Base-by-base conservation (phyloP, 768 basidiomycete species). In the Baorangia bicolor region DNA sequence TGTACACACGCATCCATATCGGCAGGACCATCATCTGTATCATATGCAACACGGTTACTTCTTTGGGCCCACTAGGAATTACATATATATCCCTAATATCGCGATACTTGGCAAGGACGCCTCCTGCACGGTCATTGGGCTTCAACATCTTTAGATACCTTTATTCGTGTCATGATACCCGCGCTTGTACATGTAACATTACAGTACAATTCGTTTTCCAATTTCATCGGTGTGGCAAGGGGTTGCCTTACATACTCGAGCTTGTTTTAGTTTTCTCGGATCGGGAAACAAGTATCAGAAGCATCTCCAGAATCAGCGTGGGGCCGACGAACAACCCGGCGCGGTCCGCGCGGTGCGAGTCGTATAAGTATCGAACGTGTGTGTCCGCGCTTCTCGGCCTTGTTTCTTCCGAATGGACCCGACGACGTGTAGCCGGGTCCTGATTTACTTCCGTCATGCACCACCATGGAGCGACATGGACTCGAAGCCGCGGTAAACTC, bases 1-100 rank as follows among this genome's bases (percentile, higher is more conserved):
- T 68, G 66, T 68, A 66, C 46, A 51, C 63, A 56, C n/a, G 65
- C 65, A 65, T 67, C 53, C 28, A 31, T 35, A 30, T 55, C 33
- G 62, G 65, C 62, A 12, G 62, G 54, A 67, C 59, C 40, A 48
- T n/a, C 35, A 27, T 31, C 35, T 20, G 20, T 51, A 56, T 39
- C 35, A 20, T 47, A 49, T 63, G 39, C 23, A 27, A 27, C 13
- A 34, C 41, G 28, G 33, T 21, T 44, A 44, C 50, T 10, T 16
- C 31, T 38, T 38, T 45, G 53, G 60, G 54, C n/a, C n/a, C 25
- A 39, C 23, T 39, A 56, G 56, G 44, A 47, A 60, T 39, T 38
- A 45, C 5, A 37, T 63, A 65, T 65, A 37, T 65, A 65, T 65
- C 57, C 49, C 34, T 66, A 64, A 42, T 55, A 64, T 66, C 55